Evolutionary conservation across 768 basidiomycete genomes (phyloP), one percentile per base, ranked within the genome.

Genomic region (Phanerodontia chrysosporium): DNA sequence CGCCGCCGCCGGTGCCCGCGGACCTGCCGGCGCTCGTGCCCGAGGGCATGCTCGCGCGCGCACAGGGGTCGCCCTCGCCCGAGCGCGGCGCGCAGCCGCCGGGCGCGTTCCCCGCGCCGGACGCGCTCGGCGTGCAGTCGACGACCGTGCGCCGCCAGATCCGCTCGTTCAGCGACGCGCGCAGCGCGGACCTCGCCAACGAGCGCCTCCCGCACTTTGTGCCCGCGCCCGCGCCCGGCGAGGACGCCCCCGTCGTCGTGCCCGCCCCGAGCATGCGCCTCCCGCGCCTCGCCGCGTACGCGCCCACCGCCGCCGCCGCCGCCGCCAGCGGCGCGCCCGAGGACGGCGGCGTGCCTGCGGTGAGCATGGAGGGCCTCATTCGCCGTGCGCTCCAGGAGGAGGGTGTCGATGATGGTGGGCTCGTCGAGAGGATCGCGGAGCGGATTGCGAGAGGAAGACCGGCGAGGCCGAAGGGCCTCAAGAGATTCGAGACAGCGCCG

Each of bases 101-200:
- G 30, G 69, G 32, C 70, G 35, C 66, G 8, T 70, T 67, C 67
- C 64, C 69, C 16, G 32, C 32, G 32, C 65, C 69, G 16, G 83
- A 87, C 67, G 81, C 79, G 58, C 83, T 92, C 28, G 79, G 78
- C 30, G 87, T 87, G 32, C 83, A 85, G 49, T 83, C 82, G 30
- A 72, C 80, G 55, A 81, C 82, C 61, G 77, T 87, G 64, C 77
- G 80, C 61, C 76, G 78, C 60, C 79, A 79, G 60, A 89, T 92
- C 69, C 83, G 79, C 58, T 85, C 73, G 58, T 92, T 92, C 73
- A 86, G 82, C 66, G 88, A 91, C 61, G 90, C 90, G 85, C 90
- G 90, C 52, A 83, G 83, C 24, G 83, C 84, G 35, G 90, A 92
- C 72, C 66, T 87, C 25, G 76, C 78, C 51, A 92, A 92, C 73